These are phyloP conservation scores for Prunus persica DNA, from an alignment of 306 rosid genomes.

Conservation along the genomic window DNA sequence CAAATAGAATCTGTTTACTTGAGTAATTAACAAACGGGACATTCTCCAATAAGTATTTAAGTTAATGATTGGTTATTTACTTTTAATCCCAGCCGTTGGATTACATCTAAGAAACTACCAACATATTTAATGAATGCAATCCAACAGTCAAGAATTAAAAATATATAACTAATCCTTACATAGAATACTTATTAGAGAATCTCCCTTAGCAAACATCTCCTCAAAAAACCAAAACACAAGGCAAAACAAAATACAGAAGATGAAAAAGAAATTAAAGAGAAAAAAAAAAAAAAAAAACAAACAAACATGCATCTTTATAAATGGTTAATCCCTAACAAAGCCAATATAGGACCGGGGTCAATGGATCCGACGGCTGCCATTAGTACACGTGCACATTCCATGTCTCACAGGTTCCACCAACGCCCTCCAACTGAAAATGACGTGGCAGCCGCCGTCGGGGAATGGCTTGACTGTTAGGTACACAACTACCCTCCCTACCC, in stretches of 20 bases:
- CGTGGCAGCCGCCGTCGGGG: not conserved
- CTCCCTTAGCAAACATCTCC: too few species aligned
- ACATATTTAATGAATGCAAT: too few species aligned
- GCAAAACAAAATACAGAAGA: too few species aligned
- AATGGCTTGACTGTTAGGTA: not conserved
- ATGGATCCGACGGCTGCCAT: not conserved
- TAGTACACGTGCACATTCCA: not conserved
- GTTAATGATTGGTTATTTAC: too few species aligned
- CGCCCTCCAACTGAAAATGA: not conserved
- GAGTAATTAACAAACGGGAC: too few species aligned
- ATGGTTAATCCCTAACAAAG: not conserved
- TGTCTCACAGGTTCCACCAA: not conserved
- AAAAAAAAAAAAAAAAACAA: too few species aligned
- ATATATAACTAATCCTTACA: too few species aligned
- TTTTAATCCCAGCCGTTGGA: rapidly evolving
- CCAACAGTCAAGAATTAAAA: rapidly evolving
- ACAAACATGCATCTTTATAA: not conserved
- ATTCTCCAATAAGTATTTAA: too few species aligned
- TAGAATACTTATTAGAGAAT: too few species aligned
- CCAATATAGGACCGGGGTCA: not conserved
- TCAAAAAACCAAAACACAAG: too few species aligned
- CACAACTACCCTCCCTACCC: not conserved
- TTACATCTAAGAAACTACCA: too few species aligned
- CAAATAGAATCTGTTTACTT: too few species aligned
- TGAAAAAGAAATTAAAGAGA: not conserved